These are phyloP conservation scores for Aureobasidium sp. DNA, from an alignment of 2,329 filamentous ascomycete species.

Conservation along the genomic window DNA sequence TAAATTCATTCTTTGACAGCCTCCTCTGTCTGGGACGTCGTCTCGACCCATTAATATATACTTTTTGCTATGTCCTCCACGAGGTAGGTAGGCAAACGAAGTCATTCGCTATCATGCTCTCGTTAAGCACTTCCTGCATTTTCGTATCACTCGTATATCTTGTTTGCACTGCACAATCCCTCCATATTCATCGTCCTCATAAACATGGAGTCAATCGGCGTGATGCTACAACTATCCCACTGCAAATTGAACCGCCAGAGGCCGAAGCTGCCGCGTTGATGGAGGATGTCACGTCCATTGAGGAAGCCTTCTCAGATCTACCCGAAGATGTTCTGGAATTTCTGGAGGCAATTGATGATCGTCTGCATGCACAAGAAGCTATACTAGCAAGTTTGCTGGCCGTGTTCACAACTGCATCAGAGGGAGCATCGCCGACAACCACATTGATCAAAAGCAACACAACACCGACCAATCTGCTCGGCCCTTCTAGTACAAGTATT, in stretches of 20 bases:
- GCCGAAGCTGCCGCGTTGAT: neutral
- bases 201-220: neutral
- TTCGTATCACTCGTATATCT: neutral
- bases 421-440: neutral
- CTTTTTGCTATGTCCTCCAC: neutral
- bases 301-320: slow-evolving; percentile 1
- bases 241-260: neutral
- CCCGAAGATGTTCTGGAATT: slow-evolving; percentile 3
- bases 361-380: neutral
- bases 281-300: neutral
- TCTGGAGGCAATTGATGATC: neutral
- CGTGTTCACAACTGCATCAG: neutral
- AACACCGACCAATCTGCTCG: neutral
- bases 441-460: neutral
- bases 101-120: slow-evolving; percentile 3
- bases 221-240: neutral
- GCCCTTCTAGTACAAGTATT: neutral
- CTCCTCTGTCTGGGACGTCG: neutral
- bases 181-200: slow-evolving; percentile 9
- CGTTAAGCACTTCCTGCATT: neutral
- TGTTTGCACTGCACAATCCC: neutral
- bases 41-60: slow-evolving; percentile 1
- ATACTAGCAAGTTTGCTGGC: slow-evolving; percentile 7
- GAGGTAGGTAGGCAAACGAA: neutral
- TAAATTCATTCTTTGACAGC: slow-evolving; percentile 11